Base-by-base conservation (phyloP, 176 grass and related monocot genomes). In the Oryza meridionalis region DNA sequence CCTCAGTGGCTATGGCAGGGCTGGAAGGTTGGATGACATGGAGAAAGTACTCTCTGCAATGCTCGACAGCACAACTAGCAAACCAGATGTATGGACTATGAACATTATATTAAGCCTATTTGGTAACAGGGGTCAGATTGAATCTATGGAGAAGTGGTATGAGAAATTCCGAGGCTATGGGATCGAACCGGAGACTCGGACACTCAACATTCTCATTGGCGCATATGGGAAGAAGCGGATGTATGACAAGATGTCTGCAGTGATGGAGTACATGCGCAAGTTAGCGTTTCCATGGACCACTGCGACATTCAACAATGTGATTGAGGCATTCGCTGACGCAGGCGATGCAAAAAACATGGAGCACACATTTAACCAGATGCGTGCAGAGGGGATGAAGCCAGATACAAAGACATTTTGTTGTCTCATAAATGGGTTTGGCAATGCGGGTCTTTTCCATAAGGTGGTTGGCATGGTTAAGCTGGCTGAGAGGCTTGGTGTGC, bases 261-360 rank as follows among this genome's bases (percentile, higher is more conserved):
- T 98, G 21, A 98, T 98, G 92, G 96, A 98, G 81, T 92, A 98
- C 89, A 98, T 98, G 96, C 87, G 96, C 25, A 98, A 82, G 85
- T 75, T 95, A 37, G 79, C 88, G 0, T 93, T 98, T 72, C 93
- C 89, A 25, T 98, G 96, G 96, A 98, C 96, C 11, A 95, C 90
- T 7, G 87, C 96, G 31, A 98, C 96, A 0, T 98, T 95, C 84
- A 98, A 98, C 83, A 95, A 95, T 0, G 90, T 98, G 19, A 98
- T 98, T 4, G 93, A 98, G 77, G 90, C 92, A 46, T 98, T 95
- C 85, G 92, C 96, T 33, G 91, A 92, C 16, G 69, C 50, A 6
- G 93, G 85, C 0, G 96, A 98, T 84, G 92, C 89, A 11, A 90
- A 93, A 79, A 98, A 92, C 55, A 95, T 98, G 93, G 96, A 98